Evolutionary conservation across 2,329 filamentous ascomycete species (phyloP).

Genomic region (Sarocladiaceae sp.): DNA sequence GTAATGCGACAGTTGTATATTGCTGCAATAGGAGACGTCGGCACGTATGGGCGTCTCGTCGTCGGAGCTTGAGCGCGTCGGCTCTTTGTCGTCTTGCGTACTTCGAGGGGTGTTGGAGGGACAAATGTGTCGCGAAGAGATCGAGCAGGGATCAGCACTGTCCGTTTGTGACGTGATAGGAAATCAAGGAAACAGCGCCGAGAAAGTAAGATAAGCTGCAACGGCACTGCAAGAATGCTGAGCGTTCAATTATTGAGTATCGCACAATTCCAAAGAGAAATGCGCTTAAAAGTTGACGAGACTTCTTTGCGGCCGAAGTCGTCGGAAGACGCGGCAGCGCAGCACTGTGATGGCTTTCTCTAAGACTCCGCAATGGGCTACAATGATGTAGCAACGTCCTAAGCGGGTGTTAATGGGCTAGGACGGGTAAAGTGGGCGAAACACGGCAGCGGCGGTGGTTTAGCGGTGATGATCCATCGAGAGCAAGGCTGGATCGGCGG

Average conservation of each 20-base stretch:
- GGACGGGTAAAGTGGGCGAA: background rate
- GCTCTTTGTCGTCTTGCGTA: background rate
- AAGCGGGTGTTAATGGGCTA: background rate
- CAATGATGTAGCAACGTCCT: too few relatives aligned
- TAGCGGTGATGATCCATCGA: constrained; percentile 1
- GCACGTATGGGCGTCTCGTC: too few relatives aligned
- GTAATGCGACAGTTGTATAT: too few relatives aligned
- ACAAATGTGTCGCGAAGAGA: background rate
- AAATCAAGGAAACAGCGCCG: background rate
- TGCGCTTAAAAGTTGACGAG: too few relatives aligned
- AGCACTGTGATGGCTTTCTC: background rate
- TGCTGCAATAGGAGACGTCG: too few relatives aligned
- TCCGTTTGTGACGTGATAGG: background rate
- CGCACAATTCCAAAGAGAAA: too few relatives aligned
- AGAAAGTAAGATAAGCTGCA: background rate
- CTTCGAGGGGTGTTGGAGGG: background rate
- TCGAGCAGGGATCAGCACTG: background rate
- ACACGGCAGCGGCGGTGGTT: background rate
- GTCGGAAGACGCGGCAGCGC: constrained; percentile 7
- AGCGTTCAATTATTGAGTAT: too few relatives aligned
- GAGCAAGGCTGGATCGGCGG: constrained; percentile 4
- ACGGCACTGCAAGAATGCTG: background rate
- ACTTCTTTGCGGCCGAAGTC: too few relatives aligned
- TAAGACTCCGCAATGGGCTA: background rate
- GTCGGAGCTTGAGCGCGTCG: background rate